Evolutionary conservation across 2,329 filamentous ascomycete genomes (phyloP), one percentile per base, ranked within the genome.

Genomic region (Aspergillus hiratsukae): DNA sequence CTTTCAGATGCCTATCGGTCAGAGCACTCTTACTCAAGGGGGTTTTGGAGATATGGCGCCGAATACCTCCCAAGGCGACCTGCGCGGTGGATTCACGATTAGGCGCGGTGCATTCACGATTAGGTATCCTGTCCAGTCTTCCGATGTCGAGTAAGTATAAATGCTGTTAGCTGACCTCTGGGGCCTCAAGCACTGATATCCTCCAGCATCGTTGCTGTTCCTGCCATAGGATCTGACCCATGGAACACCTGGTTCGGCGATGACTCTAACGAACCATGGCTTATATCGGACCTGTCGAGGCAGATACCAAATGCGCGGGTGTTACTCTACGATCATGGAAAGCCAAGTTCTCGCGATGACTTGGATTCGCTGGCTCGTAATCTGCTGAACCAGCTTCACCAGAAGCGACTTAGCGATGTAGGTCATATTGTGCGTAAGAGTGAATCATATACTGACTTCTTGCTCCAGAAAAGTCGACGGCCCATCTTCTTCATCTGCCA

Each of bases 401-500:
- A 60, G 19, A 58, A 66, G 51, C 64, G 69, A 6, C 66, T 46
- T 21, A 21, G 8, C 43, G 3, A 10, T 7, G 43, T 46, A 57
- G 51, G 45, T 57, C 31, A 56, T 62, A 21, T 62, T 68, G 55
- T 40, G 59, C n/a, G 17, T 28, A 4, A 40, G 23, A 48, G n/a
- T 27, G n/a, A 27, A 31, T 29, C 19, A 41, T n/a, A 3, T 29
- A 54, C 8, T 48, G 10, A 52, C 27, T 45, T 48, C 19, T 25
- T 29, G 27, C 27, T 27, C 28, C 28, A 69, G 64, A 61, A 56
- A 29, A 52, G 53, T 14, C 62, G 63, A 41, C 77, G 84, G 4
- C 84, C 84, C 0, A 62, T 87, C 2, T 77, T 87, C 58, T 85
- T 87, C 64, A 75, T 87, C 11, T 83, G 78, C 10, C 84, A 87